Evolutionary conservation across 331 rosid genomes (phyloP).

Genomic region (Pyracantha coccinea): DNA sequence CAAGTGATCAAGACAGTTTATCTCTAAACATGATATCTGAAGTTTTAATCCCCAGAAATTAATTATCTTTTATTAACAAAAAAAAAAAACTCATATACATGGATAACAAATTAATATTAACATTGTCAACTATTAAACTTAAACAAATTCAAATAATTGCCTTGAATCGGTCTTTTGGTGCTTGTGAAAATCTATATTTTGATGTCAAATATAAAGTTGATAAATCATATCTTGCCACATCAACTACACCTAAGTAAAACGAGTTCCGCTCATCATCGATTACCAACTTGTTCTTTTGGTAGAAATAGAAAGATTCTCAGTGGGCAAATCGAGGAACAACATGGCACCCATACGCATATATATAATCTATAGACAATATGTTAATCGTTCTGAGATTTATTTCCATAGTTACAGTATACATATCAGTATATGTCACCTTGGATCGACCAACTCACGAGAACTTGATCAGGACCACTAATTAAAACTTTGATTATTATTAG

Average conservation of each 20-base stretch:
- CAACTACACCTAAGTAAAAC: not conserved
- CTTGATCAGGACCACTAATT: not conserved
- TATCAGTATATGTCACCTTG: not conserved
- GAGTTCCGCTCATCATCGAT: not conserved
- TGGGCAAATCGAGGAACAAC: not conserved
- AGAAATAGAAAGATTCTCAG: not conserved
- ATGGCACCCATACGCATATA: not conserved
- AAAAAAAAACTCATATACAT: not conserved
- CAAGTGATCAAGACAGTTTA: too few species aligned
- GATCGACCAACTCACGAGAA: conserved; percentile 13
- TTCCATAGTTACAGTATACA: not conserved
- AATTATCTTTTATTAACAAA: too few species aligned
- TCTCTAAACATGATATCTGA: too few species aligned
- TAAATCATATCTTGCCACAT: not conserved
- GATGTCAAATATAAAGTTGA: not conserved
- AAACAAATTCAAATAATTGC: not conserved
- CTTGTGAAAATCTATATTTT: not conserved
- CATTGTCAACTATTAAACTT: not conserved
- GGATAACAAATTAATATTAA: not conserved
- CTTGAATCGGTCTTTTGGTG: not conserved
- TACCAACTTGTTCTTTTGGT: not conserved
- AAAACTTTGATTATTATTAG: not conserved
- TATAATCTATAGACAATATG: too few species aligned
- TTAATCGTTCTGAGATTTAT: too few species aligned
- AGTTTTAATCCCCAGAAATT: too few species aligned